Percentiles rank a stretch among this genome's conserved stretches.
These are phyloP conservation scores for Secale cereale DNA, from an alignment of 176 grass and related monocot species.

Conservation along the genomic window DNA sequence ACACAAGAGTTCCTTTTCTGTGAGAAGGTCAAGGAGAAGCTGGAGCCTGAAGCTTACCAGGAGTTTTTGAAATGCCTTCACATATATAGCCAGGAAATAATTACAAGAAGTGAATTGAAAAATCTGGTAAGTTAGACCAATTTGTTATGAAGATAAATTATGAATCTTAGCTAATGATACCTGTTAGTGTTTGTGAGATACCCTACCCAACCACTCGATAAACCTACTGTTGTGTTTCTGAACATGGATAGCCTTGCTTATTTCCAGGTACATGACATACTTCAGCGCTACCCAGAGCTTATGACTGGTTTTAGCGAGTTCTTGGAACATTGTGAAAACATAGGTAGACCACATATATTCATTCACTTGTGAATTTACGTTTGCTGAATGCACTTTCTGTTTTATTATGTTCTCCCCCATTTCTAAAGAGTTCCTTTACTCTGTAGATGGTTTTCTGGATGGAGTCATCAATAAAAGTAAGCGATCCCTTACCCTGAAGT, in stretches of 20 bases:
- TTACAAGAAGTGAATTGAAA: conserved; percentile 70
- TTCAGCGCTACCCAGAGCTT: conserved; percentile 65
- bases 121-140: conserved; percentile 49
- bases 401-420: conserved; percentile 1
- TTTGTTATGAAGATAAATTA: neutral
- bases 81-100: conserved; percentile 85
- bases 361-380: neutral
- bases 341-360: conserved; percentile 41
- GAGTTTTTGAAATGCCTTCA: conserved; percentile 91
- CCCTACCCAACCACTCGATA: neutral
- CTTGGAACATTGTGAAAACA: conserved; percentile 72
- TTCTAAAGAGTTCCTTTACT: conserved; percentile 34
- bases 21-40: conserved; percentile 74
- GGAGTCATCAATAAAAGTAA: conserved; percentile 74
- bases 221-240: conserved; percentile 1
- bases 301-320: conserved; percentile 69
- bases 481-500: neutral
- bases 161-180: conserved; percentile 1
- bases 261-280: conserved; percentile 63
- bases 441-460: conserved; percentile 80
- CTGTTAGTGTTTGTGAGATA: neutral
- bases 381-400: conserved; percentile 3
- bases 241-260: conserved; percentile 8
- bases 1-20: conserved; percentile 67
- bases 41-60: conserved; percentile 68